phyloP scores from a whole-genome alignment of 495 filamentous ascomycete genomes.

The Hamigera avellanea region DNA sequence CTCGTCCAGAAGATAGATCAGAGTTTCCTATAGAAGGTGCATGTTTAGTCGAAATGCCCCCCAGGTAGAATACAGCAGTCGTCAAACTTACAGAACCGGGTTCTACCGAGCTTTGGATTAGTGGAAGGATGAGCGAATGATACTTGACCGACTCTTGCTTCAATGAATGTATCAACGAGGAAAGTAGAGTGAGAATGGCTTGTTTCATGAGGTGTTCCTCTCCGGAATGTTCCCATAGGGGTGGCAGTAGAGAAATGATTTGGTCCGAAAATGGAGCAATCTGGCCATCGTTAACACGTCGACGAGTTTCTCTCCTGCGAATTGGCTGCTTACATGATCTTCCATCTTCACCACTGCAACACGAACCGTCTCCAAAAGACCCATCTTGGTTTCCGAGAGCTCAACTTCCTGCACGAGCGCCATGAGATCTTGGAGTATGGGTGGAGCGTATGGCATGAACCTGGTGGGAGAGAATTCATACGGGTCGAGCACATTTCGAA shows the following conservation, averaged over 20 bases:
- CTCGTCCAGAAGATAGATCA: constrained; percentile 82
- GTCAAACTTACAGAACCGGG: constrained; percentile 50
- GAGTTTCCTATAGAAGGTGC: constrained; percentile 40
- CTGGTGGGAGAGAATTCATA: constrained; percentile 61
- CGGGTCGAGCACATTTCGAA: constrained; percentile 67
- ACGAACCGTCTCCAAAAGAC: constrained; percentile 70
- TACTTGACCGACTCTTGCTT: constrained; percentile 60
- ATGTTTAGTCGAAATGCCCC: no score
- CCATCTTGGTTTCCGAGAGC: constrained; percentile 75
- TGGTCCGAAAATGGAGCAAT: constrained; percentile 63
- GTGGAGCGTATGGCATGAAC: constrained; percentile 64
- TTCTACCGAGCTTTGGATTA: constrained; percentile 68
- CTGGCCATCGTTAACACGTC: constrained; percentile 17
- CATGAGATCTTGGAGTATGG: constrained; percentile 58
- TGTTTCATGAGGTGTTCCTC: constrained; percentile 86
- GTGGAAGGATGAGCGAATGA: constrained; percentile 60
- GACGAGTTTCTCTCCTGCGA: not conserved
- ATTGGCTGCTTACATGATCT: constrained; percentile 41
- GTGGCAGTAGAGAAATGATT: constrained; percentile 69
- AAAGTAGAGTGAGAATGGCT: constrained; percentile 71
- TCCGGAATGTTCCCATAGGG: constrained; percentile 71
- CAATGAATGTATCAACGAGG: constrained; percentile 68
- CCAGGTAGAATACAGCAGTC: not conserved
- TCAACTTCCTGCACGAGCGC: constrained; percentile 70
- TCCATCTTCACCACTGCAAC: constrained; percentile 73